phyloP scores from a whole-genome alignment of 176 grass and related monocot genomes.

The Triticum timopheevii region DNA sequence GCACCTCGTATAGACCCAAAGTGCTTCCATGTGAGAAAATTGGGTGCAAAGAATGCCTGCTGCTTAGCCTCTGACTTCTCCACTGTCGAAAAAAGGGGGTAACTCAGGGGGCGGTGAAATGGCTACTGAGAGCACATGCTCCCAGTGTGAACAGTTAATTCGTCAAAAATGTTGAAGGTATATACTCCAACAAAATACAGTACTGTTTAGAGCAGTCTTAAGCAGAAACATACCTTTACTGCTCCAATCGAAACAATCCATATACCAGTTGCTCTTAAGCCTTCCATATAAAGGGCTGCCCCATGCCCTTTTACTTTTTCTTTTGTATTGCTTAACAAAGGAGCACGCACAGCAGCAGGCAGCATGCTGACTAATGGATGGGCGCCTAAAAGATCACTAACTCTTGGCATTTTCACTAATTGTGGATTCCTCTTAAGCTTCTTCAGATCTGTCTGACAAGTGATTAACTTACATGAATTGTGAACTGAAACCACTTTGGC shows the following conservation, averaged over 20 bases:
- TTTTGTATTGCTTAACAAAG: slow-evolving; percentile 62
- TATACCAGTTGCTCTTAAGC: slow-evolving; percentile 69
- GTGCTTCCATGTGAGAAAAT: slow-evolving; percentile 80
- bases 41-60: slow-evolving; percentile 71
- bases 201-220: too few relatives aligned
- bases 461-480: slow-evolving; percentile 16
- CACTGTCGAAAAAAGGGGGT: slow-evolving; percentile 49
- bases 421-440: slow-evolving; percentile 85
- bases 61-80: slow-evolving; percentile 62
- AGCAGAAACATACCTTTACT: slow-evolving; percentile 65
- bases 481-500: not conserved
- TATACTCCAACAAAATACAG: not conserved
- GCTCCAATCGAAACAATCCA: slow-evolving; percentile 77
- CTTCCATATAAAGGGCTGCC: slow-evolving; percentile 62
- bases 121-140: too few relatives aligned
- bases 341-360: slow-evolving; percentile 52
- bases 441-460: slow-evolving; percentile 82
- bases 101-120: not conserved
- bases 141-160: too few relatives aligned
- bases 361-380: slow-evolving; percentile 79
- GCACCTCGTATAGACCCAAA: slow-evolving; percentile 81
- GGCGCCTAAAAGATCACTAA: slow-evolving; percentile 55
- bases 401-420: slow-evolving; percentile 85
- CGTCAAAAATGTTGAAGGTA: not conserved
- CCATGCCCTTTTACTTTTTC: slow-evolving; percentile 61